A percentile compares a stretch with the other conserved stretches of the same genome.
Evolutionary conservation across 2,329 filamentous ascomycete species (phyloP).

Genomic region (Tolypocladium ovalisporum): DNA sequence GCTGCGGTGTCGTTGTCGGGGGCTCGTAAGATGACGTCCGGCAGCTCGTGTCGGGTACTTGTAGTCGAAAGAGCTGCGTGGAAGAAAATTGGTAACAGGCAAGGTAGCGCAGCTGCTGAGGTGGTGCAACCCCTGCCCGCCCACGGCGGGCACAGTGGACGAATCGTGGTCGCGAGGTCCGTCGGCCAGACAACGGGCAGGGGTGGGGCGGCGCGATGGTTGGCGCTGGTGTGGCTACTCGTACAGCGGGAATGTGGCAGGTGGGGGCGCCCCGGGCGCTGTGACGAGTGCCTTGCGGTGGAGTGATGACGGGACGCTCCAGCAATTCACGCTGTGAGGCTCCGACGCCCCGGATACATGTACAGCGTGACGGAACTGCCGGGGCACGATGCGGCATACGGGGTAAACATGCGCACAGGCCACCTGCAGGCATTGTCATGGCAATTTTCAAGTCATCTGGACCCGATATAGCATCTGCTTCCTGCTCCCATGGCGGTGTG

Average conservation of each 20-base stretch:
- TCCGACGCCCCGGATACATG: background rate
- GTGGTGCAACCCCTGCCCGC: background rate
- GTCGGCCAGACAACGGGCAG: slow-evolving; percentile 16
- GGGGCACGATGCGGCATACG: background rate
- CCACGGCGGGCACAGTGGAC: slow-evolving; percentile 10
- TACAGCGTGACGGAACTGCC: background rate
- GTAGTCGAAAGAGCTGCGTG: background rate
- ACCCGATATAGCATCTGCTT: too few species aligned
- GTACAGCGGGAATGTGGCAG: slow-evolving; percentile 1
- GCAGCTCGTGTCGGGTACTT: background rate
- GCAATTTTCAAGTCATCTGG: background rate
- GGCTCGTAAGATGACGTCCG: background rate
- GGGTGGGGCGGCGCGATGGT: background rate
- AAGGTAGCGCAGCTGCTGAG: background rate
- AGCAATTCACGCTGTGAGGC: background rate
- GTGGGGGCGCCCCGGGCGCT: background rate
- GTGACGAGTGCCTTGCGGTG: background rate
- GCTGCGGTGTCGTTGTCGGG: background rate
- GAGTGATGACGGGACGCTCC: background rate
- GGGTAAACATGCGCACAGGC: background rate
- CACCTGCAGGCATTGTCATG: background rate
- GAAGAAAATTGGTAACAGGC: background rate
- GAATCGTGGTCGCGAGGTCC: background rate
- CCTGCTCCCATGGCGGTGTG: background rate
- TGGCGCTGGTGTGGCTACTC: too few species aligned